These are phyloP conservation scores for Ascochyta lentis DNA, from an alignment of 2,329 filamentous ascomycete species.

Conservation along the genomic window DNA sequence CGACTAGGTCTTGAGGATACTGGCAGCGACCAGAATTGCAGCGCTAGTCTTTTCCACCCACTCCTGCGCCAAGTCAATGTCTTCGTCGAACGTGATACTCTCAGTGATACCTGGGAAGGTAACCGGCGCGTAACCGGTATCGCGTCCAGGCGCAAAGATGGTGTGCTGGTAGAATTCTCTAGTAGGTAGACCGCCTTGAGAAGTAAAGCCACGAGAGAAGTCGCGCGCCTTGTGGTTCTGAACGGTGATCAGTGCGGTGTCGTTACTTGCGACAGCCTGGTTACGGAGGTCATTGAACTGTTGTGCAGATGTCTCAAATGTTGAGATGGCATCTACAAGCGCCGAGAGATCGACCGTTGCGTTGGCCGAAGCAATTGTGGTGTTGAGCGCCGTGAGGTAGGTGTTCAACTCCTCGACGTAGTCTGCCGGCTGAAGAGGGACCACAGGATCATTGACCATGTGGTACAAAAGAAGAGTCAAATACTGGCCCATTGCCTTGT, in stretches of 20 bases:
- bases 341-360: conserved; percentile 40
- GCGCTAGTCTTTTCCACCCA: conserved; percentile 46
- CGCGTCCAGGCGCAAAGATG: conserved; percentile 56
- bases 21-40: conserved; percentile 43
- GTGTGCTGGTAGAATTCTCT: conserved; percentile 56
- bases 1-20: conserved; percentile 37
- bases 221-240: conserved; percentile 57
- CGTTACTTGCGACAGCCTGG: conserved; percentile 35
- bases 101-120: conserved; percentile 50
- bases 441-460: conserved; percentile 47
- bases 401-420: conserved; percentile 48
- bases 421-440: conserved; percentile 50
- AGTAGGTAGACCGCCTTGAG: conserved; percentile 54
- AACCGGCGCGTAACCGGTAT: conserved; percentile 49
- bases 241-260: conserved; percentile 39
- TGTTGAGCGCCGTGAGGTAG: conserved; percentile 46
- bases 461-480: conserved; percentile 53
- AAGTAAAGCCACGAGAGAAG: conserved; percentile 55
- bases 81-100: conserved; percentile 42
- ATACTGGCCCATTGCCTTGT: conserved; percentile 59
- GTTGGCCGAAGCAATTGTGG: conserved; percentile 36
- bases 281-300: conserved; percentile 40
- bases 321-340: conserved; percentile 46
- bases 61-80: conserved; percentile 39
- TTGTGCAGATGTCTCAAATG: conserved; percentile 41